A percentile compares a stretch with the other conserved stretches of the same genome.
Evolutionary conservation across 2,329 filamentous ascomycete genomes (phyloP).

Genomic region (Colletotrichum camelliae): DNA sequence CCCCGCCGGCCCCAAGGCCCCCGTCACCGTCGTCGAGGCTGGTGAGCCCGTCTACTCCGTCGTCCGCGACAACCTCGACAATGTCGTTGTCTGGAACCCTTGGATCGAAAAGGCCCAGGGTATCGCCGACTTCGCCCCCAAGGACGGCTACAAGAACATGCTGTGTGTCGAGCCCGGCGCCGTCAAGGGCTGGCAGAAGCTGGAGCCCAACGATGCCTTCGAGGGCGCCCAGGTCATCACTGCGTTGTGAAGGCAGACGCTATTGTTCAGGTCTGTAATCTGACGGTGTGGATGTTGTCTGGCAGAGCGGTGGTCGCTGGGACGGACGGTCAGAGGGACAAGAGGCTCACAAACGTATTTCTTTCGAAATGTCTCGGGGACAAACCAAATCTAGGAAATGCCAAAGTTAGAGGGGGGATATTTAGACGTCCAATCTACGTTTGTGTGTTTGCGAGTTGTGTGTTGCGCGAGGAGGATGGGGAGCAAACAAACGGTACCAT

Average conservation of each 20-base stretch:
- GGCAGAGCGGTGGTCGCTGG: neutral
- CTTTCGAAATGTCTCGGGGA: neutral
- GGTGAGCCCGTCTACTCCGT: constrained; percentile 73
- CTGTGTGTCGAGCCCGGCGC: constrained; percentile 91
- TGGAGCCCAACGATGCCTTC: constrained; percentile 79
- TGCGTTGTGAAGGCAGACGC: neutral
- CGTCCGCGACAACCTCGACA: constrained; percentile 81
- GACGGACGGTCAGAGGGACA: neutral
- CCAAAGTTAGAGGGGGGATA: neutral
- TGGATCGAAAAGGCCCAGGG: constrained; percentile 84
- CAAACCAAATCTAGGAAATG: neutral
- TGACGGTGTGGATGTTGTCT: neutral
- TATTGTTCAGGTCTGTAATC: neutral
- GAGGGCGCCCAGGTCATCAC: constrained; percentile 65
- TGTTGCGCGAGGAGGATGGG: neutral
- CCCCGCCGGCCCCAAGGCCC: constrained; percentile 60
- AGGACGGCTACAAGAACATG: constrained; percentile 92
- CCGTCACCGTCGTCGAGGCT: constrained; percentile 65
- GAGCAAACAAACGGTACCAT: neutral
- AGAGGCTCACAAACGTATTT: neutral
- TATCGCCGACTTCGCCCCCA: constrained; percentile 87
- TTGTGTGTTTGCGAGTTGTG: neutral
- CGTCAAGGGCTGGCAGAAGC: constrained; percentile 80
- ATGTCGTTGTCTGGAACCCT: constrained; percentile 97
- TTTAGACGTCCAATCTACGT: neutral